A percentile compares a stretch with the other conserved stretches of the same genome.
phyloP scores from a whole-genome alignment of 2,329 filamentous ascomycete species.

The Nigrospora sphaerica region DNA sequence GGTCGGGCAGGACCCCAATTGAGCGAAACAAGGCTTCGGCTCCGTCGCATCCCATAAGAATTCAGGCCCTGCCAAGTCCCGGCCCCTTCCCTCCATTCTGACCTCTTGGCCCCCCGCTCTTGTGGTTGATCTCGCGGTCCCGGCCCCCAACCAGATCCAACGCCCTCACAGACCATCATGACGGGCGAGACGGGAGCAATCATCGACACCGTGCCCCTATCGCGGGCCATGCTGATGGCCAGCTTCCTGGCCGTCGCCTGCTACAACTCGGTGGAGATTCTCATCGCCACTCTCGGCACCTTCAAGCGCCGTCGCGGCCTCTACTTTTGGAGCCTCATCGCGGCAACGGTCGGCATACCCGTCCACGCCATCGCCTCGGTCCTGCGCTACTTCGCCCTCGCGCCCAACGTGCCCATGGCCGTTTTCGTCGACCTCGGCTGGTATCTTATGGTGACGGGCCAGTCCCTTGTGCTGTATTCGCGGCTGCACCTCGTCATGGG shows the following conservation, averaged over 20 bases:
- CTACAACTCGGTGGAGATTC: slow-evolving; percentile 31
- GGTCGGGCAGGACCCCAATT: too few species aligned
- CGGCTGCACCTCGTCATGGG: slow-evolving; percentile 52
- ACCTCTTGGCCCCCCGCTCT: too few species aligned
- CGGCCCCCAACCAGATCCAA: too few species aligned
- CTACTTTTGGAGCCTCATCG: slow-evolving; percentile 33
- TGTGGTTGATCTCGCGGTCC: too few species aligned
- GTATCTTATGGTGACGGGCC: slow-evolving; percentile 51
- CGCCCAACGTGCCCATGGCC: slow-evolving; percentile 8
- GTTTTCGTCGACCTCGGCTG: slow-evolving; percentile 36
- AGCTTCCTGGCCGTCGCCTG: slow-evolving; percentile 17
- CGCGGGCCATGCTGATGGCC: too few species aligned
- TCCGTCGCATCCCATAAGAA: too few species aligned
- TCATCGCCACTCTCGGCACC: slow-evolving; percentile 27
- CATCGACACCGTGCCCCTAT: too few species aligned
- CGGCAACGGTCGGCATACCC: slow-evolving; percentile 17
- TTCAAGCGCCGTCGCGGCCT: slow-evolving; percentile 29
- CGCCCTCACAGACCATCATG: too few species aligned
- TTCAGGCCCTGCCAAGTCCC: too few species aligned
- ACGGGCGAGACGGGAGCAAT: too few species aligned
- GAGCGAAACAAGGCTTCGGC: too few species aligned
- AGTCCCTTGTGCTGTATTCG: slow-evolving; percentile 51
- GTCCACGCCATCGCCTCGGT: slow-evolving; percentile 6
- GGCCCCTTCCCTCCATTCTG: too few species aligned
- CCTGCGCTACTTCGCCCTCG: slow-evolving; percentile 10